A percentile compares a stretch with the other conserved stretches of the same genome.
Evolutionary conservation across 805 yeast genomes (phyloP).

Genomic region (Kuraishia floccosa): DNA sequence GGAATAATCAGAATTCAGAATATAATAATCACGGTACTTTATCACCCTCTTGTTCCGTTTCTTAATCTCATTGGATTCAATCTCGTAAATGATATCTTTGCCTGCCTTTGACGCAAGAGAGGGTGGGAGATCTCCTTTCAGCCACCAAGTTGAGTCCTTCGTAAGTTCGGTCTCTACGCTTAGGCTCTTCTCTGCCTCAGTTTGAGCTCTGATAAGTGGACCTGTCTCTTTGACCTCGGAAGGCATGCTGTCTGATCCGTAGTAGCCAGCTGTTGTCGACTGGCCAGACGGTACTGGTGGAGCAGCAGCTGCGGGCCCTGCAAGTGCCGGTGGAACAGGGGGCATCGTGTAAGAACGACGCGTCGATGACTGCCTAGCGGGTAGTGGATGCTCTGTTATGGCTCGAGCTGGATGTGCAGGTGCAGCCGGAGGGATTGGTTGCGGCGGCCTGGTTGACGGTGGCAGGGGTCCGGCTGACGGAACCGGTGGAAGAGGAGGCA

Average conservation of each 20-base stretch:
- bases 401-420: slow-evolving; percentile 10
- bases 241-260: not conserved
- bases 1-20: slow-evolving; percentile 63
- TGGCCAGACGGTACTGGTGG: slow-evolving; percentile 3
- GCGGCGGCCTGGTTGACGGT: slow-evolving; percentile 9
- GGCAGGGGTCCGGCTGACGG: slow-evolving; percentile 7
- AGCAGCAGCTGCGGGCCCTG: slow-evolving; percentile 2
- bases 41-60: slow-evolving; percentile 47
- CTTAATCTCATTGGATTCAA: slow-evolving; percentile 40
- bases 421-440: slow-evolving; percentile 3
- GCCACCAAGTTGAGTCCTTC: slow-evolving; percentile 53
- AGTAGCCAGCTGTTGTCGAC: not conserved
- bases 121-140: slow-evolving; percentile 45
- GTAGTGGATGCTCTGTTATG: slow-evolving; percentile 8
- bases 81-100: slow-evolving; percentile 47
- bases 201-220: not conserved
- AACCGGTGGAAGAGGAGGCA: slow-evolving; percentile 5
- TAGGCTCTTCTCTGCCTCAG: no score
- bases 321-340: slow-evolving; percentile 1
- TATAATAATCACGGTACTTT: slow-evolving; percentile 52
- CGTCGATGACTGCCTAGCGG: no score
- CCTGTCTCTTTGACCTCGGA: not conserved
- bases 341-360: no score
- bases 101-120: slow-evolving; percentile 26
- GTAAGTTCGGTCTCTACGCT: not conserved